Evolutionary conservation across 2,329 filamentous ascomycete species (phyloP).

Genomic region (Talaromyces sp.): DNA sequence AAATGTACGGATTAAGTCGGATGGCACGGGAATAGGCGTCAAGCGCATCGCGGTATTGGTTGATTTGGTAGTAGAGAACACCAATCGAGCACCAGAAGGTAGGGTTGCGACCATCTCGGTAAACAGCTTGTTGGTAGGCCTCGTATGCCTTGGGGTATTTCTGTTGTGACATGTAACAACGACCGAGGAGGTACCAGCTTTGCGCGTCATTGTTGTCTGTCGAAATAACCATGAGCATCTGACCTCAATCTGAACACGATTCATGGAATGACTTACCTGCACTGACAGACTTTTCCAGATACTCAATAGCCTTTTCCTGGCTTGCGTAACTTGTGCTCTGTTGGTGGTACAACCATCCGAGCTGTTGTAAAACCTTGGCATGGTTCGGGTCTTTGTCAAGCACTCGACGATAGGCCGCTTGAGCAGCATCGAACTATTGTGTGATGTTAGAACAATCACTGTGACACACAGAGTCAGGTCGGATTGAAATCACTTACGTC

Average conservation of each 20-base stretch:
- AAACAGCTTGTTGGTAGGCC: conserved; percentile 96
- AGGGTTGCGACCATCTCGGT: conserved; percentile 93
- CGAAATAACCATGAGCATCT: neutral
- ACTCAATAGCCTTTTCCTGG: conserved; percentile 95
- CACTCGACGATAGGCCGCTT: conserved; percentile 85
- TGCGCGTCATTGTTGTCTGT: conserved; percentile 89
- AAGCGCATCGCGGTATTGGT: conserved; percentile 95
- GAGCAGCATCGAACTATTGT: conserved; percentile 79
- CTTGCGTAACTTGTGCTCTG: conserved; percentile 86
- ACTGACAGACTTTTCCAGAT: conserved; percentile 90
- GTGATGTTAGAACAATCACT: neutral
- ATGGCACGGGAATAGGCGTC: conserved; percentile 97
- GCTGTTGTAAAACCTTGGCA: conserved; percentile 94
- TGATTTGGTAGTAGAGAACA: conserved; percentile 98
- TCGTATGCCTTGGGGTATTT: conserved; percentile 99
- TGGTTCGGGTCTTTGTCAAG: conserved; percentile 93
- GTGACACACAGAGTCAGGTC: neutral
- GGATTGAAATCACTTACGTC: conserved; percentile 63
- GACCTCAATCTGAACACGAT: neutral
- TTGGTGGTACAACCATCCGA: conserved; percentile 96
- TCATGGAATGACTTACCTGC: conserved; percentile 59
- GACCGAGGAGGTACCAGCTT: conserved; percentile 95
- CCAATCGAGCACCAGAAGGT: conserved; percentile 99
- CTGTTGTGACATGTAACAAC: conserved; percentile 99
- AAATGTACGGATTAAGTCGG: conserved; percentile 94